These are phyloP conservation scores for Aspergillus leporis DNA, from an alignment of 495 filamentous ascomycete genomes.

Conservation along the genomic window DNA sequence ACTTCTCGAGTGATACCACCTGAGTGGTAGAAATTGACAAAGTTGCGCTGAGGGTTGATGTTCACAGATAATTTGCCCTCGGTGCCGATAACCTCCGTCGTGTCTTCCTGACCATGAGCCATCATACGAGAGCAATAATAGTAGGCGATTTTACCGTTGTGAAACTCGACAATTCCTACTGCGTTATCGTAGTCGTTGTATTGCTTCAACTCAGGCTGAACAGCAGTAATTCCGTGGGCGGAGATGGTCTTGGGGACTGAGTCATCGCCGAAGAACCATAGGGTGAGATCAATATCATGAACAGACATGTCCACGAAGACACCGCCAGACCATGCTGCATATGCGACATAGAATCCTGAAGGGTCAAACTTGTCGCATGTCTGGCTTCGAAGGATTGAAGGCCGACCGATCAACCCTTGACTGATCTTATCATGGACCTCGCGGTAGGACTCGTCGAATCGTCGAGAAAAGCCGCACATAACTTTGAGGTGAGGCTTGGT, in stretches of 20 bases:
- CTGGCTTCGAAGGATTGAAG: slow-evolving; percentile 53
- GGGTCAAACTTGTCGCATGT: slow-evolving; percentile 58
- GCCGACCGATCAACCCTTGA: slow-evolving; percentile 47
- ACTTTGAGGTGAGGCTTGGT: slow-evolving; percentile 47
- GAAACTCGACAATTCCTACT: slow-evolving; percentile 62
- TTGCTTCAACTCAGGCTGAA: slow-evolving; percentile 55
- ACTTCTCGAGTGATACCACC: slow-evolving; percentile 52
- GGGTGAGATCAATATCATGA: slow-evolving; percentile 57
- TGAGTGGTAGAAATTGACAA: slow-evolving; percentile 51
- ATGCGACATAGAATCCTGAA: slow-evolving; percentile 54
- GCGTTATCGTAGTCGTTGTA: slow-evolving; percentile 62
- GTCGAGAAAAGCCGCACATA: slow-evolving; percentile 58
- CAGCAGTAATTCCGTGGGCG: slow-evolving; percentile 54
- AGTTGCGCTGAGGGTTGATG: slow-evolving; percentile 46
- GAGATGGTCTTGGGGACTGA: slow-evolving; percentile 45
- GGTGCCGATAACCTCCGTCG: slow-evolving; percentile 63
- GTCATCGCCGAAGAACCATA: slow-evolving; percentile 56
- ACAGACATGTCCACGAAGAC: slow-evolving; percentile 61
- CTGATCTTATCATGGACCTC: slow-evolving; percentile 49
- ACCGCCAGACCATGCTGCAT: slow-evolving; percentile 53
- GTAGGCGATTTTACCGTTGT: slow-evolving; percentile 58
- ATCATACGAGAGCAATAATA: slow-evolving; percentile 61
- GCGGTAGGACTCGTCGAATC: slow-evolving; percentile 56
- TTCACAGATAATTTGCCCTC: slow-evolving; percentile 59
- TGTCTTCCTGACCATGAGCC: slow-evolving; percentile 61